Evolutionary conservation across 352 stramenopile genomes (phyloP).

Genomic region (Phytophthora pseudosyringae): DNA sequence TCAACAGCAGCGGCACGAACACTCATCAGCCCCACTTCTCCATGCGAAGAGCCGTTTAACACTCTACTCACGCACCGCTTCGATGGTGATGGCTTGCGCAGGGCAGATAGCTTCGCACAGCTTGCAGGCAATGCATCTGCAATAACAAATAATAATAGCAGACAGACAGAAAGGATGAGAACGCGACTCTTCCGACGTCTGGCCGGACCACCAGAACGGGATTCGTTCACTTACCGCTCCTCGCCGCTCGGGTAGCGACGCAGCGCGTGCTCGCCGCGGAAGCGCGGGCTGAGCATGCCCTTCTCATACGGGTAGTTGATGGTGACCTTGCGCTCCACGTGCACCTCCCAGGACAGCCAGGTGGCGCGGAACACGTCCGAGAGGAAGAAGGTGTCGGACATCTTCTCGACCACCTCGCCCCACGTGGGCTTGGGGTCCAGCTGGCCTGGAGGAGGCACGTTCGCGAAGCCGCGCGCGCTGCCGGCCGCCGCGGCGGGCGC

Average conservation of each 20-base stretch:
- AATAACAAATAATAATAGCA: conserved; percentile 10
- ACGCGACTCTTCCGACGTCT: conserved; percentile 8
- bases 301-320: conserved; percentile 99
- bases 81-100: conserved; percentile 99
- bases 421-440: conserved; percentile 64
- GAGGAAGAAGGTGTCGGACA: conserved; percentile 86
- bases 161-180: conserved; percentile 2
- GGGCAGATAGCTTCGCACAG: conserved; percentile 99
- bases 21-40: conserved; percentile 5
- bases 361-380: conserved; percentile 80
- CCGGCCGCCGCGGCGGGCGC: conserved; percentile 12
- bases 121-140: conserved; percentile 99
- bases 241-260: conserved; percentile 99
- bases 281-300: conserved; percentile 95
- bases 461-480: conserved; percentile 43
- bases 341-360: conserved; percentile 84
- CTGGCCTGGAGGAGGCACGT: conserved; percentile 31
- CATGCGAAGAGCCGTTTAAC: conserved; percentile 12
- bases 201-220: conserved; percentile 25
- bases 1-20: not conserved
- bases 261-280: conserved; percentile 98
- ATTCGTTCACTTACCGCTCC: conserved; percentile 84
- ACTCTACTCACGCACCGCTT: conserved; percentile 75
- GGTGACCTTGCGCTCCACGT: conserved; percentile 94
- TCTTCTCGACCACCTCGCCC: conserved; percentile 82